Conservation (phyloP, 164 flowering plant genomes). For the Vitis riparia region DNA sequence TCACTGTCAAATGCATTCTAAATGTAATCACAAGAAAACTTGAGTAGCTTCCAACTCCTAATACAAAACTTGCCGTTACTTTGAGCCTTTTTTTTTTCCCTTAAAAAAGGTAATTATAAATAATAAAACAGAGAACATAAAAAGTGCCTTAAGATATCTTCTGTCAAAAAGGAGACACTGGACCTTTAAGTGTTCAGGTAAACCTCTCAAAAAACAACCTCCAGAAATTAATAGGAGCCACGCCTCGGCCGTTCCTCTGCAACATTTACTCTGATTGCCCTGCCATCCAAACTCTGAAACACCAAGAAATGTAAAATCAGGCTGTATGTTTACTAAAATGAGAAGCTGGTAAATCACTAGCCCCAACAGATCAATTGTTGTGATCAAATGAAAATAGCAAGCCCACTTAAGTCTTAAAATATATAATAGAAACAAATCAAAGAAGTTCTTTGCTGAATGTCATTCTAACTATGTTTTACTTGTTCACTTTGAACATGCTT, state of each 20-base stretch:
- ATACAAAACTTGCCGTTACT: background rate
- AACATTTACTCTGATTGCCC: conserved; percentile 35
- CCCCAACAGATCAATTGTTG: too few species aligned
- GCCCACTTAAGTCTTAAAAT: too few species aligned
- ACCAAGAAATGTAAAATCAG: background rate
- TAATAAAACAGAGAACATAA: background rate
- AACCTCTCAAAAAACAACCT: background rate
- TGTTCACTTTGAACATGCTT: too few species aligned
- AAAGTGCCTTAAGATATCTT: background rate
- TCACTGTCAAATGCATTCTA: too few species aligned
- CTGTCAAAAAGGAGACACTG: background rate
- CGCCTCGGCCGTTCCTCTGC: conserved; percentile 35
- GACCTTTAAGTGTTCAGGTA: background rate
- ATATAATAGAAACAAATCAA: too few species aligned
- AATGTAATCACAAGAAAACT: background rate
- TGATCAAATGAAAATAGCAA: too few species aligned
- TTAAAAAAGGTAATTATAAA: background rate
- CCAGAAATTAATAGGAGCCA: conserved; percentile 2
- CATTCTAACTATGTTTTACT: too few species aligned
- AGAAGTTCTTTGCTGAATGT: too few species aligned
- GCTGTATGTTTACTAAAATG: background rate
- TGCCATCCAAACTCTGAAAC: conserved; percentile 43
- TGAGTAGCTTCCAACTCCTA: background rate
- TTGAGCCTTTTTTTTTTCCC: background rate
- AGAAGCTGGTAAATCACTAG: background rate